Conservation (phyloP, 2,329 filamentous ascomycete species). For the Penicillium sp. region DNA sequence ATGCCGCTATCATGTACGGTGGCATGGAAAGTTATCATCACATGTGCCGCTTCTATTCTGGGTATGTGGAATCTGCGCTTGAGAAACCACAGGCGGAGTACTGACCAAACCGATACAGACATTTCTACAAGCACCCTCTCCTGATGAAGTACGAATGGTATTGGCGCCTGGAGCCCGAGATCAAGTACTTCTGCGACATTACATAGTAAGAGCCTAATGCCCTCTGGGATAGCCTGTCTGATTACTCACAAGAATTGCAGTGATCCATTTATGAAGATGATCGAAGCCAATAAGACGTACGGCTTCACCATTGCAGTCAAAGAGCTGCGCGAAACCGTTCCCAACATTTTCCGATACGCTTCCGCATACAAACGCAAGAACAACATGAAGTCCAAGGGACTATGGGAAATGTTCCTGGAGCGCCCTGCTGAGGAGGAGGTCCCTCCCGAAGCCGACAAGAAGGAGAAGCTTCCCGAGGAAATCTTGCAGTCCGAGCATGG, state of each 20-base stretch:
- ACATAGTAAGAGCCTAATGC: constrained; percentile 72
- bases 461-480: constrained; percentile 78
- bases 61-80: constrained; percentile 59
- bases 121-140: constrained; percentile 96
- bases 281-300: constrained; percentile 92
- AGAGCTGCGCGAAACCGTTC: constrained; percentile 94
- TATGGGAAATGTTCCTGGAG: constrained; percentile 99
- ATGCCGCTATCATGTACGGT: constrained; percentile 98
- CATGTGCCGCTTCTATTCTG: constrained; percentile 99
- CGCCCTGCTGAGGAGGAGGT: constrained; percentile 53
- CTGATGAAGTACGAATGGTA: constrained; percentile 99
- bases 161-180: constrained; percentile 98
- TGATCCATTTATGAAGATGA: constrained; percentile 96
- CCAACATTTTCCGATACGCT: constrained; percentile 98
- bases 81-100: background rate
- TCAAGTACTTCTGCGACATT: constrained; percentile 99
- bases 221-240: background rate
- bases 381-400: constrained; percentile 84
- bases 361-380: constrained; percentile 94
- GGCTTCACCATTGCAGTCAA: constrained; percentile 99
- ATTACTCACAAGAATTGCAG: constrained; percentile 48
- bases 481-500: constrained; percentile 76
- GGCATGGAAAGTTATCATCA: constrained; percentile 98
- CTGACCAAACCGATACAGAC: constrained; percentile 53
- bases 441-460: constrained; percentile 63